Percentiles rank a stretch among this genome's conserved stretches.
These are phyloP conservation scores for Nepenthes alata DNA, from an alignment of 179 eudicot genomes.

Conservation along the genomic window DNA sequence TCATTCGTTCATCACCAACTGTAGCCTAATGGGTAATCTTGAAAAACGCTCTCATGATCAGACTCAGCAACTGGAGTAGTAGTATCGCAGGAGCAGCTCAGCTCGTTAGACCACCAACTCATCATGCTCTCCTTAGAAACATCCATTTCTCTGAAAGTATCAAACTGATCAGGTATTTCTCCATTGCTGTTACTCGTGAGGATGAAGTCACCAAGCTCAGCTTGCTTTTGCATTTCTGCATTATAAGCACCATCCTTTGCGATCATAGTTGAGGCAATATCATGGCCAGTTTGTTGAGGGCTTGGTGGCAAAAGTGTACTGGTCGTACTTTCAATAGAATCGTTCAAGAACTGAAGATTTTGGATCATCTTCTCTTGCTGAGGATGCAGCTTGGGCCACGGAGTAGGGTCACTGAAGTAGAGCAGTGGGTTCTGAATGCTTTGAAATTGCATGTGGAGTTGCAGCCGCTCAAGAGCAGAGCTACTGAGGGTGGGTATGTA, in stretches of 20 bases:
- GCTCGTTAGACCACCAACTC: slow-evolving; percentile 28
- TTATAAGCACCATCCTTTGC: not conserved
- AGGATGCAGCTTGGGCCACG: slow-evolving; percentile 69
- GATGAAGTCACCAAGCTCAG: not conserved
- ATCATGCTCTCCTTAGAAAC: slow-evolving; percentile 10
- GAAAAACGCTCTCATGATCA: too few species aligned
- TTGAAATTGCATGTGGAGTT: slow-evolving; percentile 85
- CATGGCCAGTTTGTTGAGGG: too few species aligned
- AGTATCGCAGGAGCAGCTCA: slow-evolving; percentile 20
- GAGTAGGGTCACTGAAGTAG: too few species aligned
- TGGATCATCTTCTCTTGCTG: slow-evolving; percentile 56
- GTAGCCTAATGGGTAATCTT: too few species aligned
- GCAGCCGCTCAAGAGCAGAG: slow-evolving; percentile 87
- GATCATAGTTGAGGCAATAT: not conserved
- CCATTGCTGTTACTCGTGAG: not conserved
- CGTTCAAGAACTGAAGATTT: slow-evolving; percentile 20
- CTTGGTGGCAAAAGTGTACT: too few species aligned
- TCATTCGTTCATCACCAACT: too few species aligned
- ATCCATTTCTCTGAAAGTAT: slow-evolving; percentile 26
- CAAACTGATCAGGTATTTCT: slow-evolving; percentile 7
- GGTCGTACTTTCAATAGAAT: too few species aligned
- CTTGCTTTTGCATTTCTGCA: not conserved
- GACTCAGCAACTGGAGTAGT: slow-evolving; percentile 7
- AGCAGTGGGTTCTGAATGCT: slow-evolving; percentile 7
- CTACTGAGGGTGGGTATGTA: slow-evolving; percentile 33